A percentile compares a stretch with the other conserved stretches of the same genome.
Conservation (phyloP, 805 yeast species). For the Zygotorulaspora sp. region DNA sequence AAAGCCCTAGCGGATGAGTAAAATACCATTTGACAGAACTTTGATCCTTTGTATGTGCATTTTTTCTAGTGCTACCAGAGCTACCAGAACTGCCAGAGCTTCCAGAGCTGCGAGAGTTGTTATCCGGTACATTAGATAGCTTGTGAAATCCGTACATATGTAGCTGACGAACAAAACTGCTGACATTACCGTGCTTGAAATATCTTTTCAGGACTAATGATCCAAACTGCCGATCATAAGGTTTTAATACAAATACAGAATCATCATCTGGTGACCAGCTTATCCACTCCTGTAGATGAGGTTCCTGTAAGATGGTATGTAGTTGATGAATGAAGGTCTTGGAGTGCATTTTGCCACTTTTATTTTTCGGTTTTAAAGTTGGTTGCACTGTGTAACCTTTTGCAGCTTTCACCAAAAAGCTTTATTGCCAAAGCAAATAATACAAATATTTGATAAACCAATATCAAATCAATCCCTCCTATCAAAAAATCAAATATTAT, state of each 20-base stretch:
- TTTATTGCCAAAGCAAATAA: too few species aligned
- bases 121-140: slow-evolving; percentile 33
- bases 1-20: slow-evolving; percentile 30
- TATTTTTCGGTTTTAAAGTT: too few species aligned
- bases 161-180: slow-evolving; percentile 86
- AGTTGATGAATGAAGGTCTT: slow-evolving; percentile 32
- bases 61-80: neutral
- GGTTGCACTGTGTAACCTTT: too few species aligned
- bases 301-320: slow-evolving; percentile 26
- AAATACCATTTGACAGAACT: slow-evolving; percentile 28
- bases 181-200: slow-evolving; percentile 91
- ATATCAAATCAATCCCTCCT: too few species aligned
- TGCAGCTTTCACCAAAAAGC: too few species aligned
- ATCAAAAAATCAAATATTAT: too few species aligned
- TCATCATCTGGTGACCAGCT: slow-evolving; percentile 26
- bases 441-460: too few species aligned
- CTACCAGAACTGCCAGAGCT: neutral
- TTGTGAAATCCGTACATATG: slow-evolving; percentile 97
- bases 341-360: slow-evolving; percentile 24
- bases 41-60: slow-evolving; percentile 10
- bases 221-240: slow-evolving; percentile 28
- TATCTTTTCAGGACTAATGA: slow-evolving; percentile 49
- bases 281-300: slow-evolving; percentile 24
- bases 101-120: neutral
- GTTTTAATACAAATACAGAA: slow-evolving; percentile 25